These are phyloP conservation scores for Pseudonitzschia delicatissima DNA, from an alignment of 108 stramenopile species.

Conservation along the genomic window DNA sequence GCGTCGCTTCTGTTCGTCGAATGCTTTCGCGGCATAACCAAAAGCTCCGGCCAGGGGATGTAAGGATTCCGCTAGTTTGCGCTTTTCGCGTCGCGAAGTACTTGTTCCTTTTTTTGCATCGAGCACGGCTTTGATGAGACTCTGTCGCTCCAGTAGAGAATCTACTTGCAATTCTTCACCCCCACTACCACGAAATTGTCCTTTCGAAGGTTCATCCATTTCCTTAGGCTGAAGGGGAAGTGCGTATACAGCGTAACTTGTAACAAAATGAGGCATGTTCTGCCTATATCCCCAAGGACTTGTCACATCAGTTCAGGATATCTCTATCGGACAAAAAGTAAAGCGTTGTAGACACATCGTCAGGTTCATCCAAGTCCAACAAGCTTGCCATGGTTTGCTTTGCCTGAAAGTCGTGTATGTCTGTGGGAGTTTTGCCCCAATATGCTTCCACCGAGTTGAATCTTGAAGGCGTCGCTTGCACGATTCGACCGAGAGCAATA, in stretches of 20 bases:
- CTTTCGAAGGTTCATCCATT: constrained; percentile 11
- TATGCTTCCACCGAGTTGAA: constrained; percentile 46
- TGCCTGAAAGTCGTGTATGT: constrained; percentile 19
- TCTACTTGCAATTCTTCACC: constrained; percentile 48
- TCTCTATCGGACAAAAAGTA: constrained; percentile 72
- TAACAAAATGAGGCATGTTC: constrained; percentile 55
- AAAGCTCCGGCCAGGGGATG: constrained; percentile 20
- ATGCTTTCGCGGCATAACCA: constrained; percentile 26
- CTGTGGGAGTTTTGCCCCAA: constrained; percentile 45
- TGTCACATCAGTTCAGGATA: constrained; percentile 41
- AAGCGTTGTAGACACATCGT: constrained; percentile 39
- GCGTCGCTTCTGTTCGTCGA: constrained; percentile 10
- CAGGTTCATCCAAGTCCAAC: constrained; percentile 5
- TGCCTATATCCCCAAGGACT: constrained; percentile 71
- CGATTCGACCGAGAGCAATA: constrained; percentile 55
- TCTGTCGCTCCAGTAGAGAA: constrained; percentile 29
- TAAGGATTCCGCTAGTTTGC: neutral
- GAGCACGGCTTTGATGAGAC: constrained; percentile 22
- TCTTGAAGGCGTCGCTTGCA: constrained; percentile 62
- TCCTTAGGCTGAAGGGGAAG: constrained; percentile 36
- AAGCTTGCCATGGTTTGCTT: constrained; percentile 24
- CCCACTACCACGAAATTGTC: constrained; percentile 61
- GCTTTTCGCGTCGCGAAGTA: neutral
- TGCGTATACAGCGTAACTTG: constrained; percentile 33
- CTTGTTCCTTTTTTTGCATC: neutral